Evolutionary conservation across 2,329 filamentous ascomycete genomes (phyloP), one percentile per base, ranked within the genome.

Genomic region (Pezicula radicicola): DNA sequence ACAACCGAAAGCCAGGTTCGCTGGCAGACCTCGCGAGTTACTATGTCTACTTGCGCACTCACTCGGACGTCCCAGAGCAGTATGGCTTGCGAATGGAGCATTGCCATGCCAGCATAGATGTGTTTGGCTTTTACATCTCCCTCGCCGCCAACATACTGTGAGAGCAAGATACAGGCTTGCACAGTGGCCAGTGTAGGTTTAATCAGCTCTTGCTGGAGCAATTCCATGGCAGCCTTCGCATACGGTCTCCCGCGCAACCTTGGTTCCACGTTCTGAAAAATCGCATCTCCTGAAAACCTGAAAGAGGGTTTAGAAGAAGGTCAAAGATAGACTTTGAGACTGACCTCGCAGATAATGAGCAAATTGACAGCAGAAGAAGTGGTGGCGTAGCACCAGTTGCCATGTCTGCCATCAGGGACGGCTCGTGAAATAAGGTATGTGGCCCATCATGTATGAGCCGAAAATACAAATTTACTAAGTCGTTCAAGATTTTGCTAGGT

Each of bases 391-490:
- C 50, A 4, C 56, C 56, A 15, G 48, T 27, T 6, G 49, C 13
- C 7, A 60, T 47, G 15, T 51, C 52, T n/a, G 6, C 30, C 37
- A 46, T 56, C 27, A 60, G 52, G 5, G 55, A 55, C 4, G 59
- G 55, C 48, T 59, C 49, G 43, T 62, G 61, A 43, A 63, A 63
- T 3, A 63, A 46, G 13, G 52, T 56, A 50, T 63, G 60, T 21
- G 61, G 59, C 40, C 59, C 59, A 49, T 62, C 57, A 43, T 61
- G 57, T 21, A 63, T 58, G n/a, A 55, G 53, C 35, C 51, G 49
- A 47, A 63, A 59, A 46, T 63, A 63, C 6, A 63, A 50, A 15
- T 60, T 56, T 15, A 60, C 55, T 25, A 63, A 51, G 18, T 54
- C 44, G 6, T 40, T 12, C 12, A 44, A n/a, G 36, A 54, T 45